Evolutionary conservation across 1,139 yeast genomes (phyloP).

Genomic region (Diutina rugosa): DNA sequence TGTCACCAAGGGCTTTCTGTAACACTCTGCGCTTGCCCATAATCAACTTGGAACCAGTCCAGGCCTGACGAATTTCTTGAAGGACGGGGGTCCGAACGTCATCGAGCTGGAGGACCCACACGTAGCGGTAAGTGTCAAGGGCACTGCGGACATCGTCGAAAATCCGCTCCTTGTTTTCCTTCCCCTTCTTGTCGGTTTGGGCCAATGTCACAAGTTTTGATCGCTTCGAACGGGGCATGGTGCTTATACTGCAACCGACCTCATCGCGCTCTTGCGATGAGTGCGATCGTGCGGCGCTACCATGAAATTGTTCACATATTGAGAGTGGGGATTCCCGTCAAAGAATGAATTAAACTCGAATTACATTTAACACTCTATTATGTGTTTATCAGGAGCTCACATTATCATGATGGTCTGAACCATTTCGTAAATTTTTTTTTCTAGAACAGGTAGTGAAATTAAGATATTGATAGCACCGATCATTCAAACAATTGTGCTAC

Average conservation of each 20-base stretch:
- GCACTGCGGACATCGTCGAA: conserved; percentile 82
- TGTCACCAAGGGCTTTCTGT: conserved; percentile 83
- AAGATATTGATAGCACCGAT: no score
- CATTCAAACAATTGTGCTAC: no score
- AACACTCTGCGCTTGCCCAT: conserved; percentile 90
- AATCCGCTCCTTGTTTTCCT: conserved; percentile 80
- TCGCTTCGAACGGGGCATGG: conserved; percentile 93
- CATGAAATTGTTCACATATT: background rate
- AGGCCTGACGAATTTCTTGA: conserved; percentile 83
- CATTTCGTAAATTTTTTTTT: no score
- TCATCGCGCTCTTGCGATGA: background rate
- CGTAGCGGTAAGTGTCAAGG: conserved; percentile 63
- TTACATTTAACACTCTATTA: no score
- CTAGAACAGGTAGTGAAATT: no score
- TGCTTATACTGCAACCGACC: conserved; percentile 5
- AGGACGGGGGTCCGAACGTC: conserved; percentile 94
- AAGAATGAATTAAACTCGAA: no score
- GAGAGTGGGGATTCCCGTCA: background rate
- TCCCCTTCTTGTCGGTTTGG: conserved; percentile 90
- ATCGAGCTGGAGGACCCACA: conserved; percentile 78
- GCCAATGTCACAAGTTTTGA: conserved; percentile 90
- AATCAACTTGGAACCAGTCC: conserved; percentile 81
- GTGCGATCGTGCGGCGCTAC: background rate
- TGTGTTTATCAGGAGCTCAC: no score
- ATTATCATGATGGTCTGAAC: no score